Evolutionary conservation across 371 early-diverging fungal genomes (phyloP), one percentile per base, ranked within the genome.

Genomic region (Zychaea mexicana): DNA sequence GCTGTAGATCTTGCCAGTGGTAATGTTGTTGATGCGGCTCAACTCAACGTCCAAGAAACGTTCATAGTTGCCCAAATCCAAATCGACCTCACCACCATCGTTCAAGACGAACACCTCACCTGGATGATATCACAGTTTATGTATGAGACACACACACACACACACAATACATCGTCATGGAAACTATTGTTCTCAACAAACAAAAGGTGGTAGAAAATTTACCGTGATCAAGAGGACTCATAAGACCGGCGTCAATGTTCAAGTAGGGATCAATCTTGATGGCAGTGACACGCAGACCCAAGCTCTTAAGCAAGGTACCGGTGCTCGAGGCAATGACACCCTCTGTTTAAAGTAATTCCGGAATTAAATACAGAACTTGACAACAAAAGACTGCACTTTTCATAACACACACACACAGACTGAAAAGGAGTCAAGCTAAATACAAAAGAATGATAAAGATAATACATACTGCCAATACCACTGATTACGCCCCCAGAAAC

Each of bases 201-300:
- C n/a, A n/a, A n/a, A n/a, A n/a, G n/a, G n/a, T n/a, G n/a, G n/a
- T n/a, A 52, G 33, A 24, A 54, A 38, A 68, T 77, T 42, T 80
- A 89, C 98, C 99, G 81, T 99, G 99, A 79, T 99, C 99, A 56
- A 96, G 83, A 63, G 99, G 99, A 62, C 89, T 92, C 83, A 99
- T 84, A 24, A 97, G 94, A 72, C 99, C 99, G 59, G 99, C 99
- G 78, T 99, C 99, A 73, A 96, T 97, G 88, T 99, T 99, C 62
- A 99, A 85, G 81, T 99, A 99, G 24, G 99, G 99, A 78, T 99
- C 99, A 69, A 99, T 99, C 84, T 99, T 99, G 87, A 99, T 96
- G 65, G 97, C 92, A 52, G 98, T 98, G 22, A 99, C 99, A 49
- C 87, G 84, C 66, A 97, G 85, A 22, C 99, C 99, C 65, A 91